These are phyloP conservation scores for Venturia carpophila DNA, from an alignment of 2,329 filamentous ascomycete genomes.

Conservation along the genomic window DNA sequence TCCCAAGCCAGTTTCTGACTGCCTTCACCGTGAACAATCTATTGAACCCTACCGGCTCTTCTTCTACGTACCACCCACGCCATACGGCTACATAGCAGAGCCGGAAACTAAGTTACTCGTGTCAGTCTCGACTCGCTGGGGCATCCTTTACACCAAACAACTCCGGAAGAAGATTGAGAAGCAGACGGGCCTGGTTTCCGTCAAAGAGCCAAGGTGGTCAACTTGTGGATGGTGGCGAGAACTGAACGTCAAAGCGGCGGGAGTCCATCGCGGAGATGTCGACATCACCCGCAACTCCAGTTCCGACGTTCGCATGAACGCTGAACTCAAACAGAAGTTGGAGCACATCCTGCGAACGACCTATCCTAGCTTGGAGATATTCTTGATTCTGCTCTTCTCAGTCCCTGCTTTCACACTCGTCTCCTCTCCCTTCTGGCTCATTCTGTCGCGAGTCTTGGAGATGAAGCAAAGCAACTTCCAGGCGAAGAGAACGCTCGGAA, in stretches of 20 bases:
- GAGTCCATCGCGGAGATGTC: background rate
- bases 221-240: background rate
- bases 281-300: background rate
- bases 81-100: background rate
- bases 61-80: background rate
- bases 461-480: background rate
- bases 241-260: background rate
- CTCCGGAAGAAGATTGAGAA: background rate
- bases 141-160: background rate
- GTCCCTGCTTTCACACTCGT: background rate
- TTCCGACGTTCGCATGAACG: background rate
- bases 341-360: background rate
- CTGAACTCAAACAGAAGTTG: background rate
- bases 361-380: background rate
- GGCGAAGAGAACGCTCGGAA: background rate
- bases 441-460: background rate
- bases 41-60: background rate
- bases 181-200: background rate
- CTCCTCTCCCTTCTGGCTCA: background rate
- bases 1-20: background rate
- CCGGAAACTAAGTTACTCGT: background rate
- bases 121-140: background rate
- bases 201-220: background rate
- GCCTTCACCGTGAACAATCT: background rate
- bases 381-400: background rate